Base-by-base conservation (phyloP, 2,329 filamentous ascomycete species). In the Colletotrichum tofieldiae region DNA sequence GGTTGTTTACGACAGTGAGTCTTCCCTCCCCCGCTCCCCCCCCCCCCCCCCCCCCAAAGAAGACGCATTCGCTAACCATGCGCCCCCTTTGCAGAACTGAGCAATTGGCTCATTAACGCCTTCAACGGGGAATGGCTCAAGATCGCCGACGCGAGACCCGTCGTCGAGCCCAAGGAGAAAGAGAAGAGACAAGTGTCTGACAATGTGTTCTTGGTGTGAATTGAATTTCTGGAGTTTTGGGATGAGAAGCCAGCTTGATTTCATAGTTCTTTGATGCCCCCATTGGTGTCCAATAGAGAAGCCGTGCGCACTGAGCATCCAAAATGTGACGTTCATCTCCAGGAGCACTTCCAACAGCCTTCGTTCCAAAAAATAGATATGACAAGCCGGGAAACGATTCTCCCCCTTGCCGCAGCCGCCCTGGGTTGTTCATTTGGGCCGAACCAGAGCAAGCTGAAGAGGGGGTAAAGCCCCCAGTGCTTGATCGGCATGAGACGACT, bases 91-190 rank as follows among this genome's bases (percentile, higher is more conserved):
- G 6, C 73, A 95, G 93, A 94, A 83, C 82, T 98, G 41, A 91
- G 88, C 70, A 95, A 94, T 80, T 99, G 96, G 96, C 90, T 99
- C 66, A 89, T 98, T 79, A 98, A 98, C 80, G 96, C 96, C 1
- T 99, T 99, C 81, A 98, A 98, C 77, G 96, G 96, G 63, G 95
- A 98, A 81, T 98, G 96, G 94, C 85, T 96, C 71, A 90, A 89
- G 80, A 79, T 90, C 18, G 77, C 80, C 14, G 74, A 88, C 63
- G 84, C 89, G 2, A 86, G 86, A 76, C 89, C 89, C 2, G 82
- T 81, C 39, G 75, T 77, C 37, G 77, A 79, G 41, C 49, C 71
- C 23, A 77, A 77, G 55, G 61, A 58, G 65, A 63, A 69, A 49
- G 56, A 41, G 52, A 41, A 59, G 26, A 64, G 66, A 47, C n/a